phyloP scores from a whole-genome alignment of 2,329 filamentous ascomycete species.

The Diaporthe citri region DNA sequence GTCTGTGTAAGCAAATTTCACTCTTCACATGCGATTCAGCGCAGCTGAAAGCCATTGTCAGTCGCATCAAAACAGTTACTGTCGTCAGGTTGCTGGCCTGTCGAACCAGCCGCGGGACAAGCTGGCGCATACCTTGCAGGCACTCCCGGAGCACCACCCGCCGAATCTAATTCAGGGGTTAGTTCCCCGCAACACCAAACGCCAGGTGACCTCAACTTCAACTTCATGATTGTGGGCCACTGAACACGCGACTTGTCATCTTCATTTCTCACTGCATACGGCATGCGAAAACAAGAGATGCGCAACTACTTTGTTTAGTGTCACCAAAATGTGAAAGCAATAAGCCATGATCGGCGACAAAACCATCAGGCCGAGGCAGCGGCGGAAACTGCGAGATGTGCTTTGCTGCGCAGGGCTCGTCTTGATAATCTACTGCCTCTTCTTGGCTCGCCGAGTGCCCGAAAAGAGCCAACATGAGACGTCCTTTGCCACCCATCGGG shows the following conservation, averaged over 20 bases:
- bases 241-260: neutral
- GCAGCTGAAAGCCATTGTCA: neutral
- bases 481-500: neutral
- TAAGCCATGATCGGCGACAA: slow-evolving; percentile 42
- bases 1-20: neutral
- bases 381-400: slow-evolving; percentile 43
- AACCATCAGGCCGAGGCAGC: slow-evolving; percentile 41
- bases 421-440: slow-evolving; percentile 45
- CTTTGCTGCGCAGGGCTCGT: slow-evolving; percentile 42
- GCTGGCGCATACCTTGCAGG: slow-evolving; percentile 11
- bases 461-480: neutral
- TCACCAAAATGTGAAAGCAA: slow-evolving; percentile 26
- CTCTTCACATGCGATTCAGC: neutral
- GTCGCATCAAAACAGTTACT: neutral
- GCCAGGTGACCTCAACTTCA: slow-evolving; percentile 18
- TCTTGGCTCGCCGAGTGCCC: slow-evolving; percentile 41
- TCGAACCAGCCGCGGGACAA: neutral
- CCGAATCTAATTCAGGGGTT: slow-evolving; percentile 38
- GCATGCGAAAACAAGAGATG: neutral
- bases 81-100: neutral
- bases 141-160: slow-evolving; percentile 33
- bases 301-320: neutral
- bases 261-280: neutral
- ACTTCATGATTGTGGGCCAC: neutral
- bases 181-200: slow-evolving; percentile 35